Conservation (phyloP, 116 monocot species). For the Iris pallida region DNA sequence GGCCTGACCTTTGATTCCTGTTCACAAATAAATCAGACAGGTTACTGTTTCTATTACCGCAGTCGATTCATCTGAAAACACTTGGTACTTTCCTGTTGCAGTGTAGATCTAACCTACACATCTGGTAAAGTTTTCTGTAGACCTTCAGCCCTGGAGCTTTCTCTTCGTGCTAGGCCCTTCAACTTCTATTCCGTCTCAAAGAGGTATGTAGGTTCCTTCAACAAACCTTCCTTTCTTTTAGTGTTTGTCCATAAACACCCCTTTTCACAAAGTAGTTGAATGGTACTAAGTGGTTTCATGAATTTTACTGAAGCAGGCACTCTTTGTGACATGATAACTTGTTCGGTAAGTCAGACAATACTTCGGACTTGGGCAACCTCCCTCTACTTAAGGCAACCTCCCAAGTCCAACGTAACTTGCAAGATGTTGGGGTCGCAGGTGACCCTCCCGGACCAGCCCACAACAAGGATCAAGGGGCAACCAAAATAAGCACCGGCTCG, state of each 20-base stretch:
- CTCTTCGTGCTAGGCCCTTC: neutral
- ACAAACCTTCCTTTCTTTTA: neutral
- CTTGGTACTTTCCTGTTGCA: constrained; percentile 17
- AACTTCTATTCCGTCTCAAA: too few species aligned
- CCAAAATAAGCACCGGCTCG: too few species aligned
- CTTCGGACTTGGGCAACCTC: too few species aligned
- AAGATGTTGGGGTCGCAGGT: too few species aligned
- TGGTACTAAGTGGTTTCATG: too few species aligned
- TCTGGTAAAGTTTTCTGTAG: neutral
- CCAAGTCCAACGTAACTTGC: too few species aligned
- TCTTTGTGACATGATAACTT: too few species aligned
- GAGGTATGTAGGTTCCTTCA: constrained; percentile 6
- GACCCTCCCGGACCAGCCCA: too few species aligned
- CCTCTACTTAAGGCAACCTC: too few species aligned
- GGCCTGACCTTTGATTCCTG: constrained; percentile 15
- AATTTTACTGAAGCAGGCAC: too few species aligned
- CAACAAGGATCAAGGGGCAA: too few species aligned
- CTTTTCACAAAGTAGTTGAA: constrained; percentile 21
- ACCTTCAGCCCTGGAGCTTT: neutral
- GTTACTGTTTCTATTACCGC: constrained; percentile 23
- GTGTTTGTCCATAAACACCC: constrained; percentile 13
- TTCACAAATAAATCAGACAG: constrained; percentile 34
- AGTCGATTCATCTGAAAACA: constrained; percentile 4
- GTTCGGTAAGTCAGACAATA: too few species aligned
- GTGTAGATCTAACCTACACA: constrained; percentile 1